A percentile compares a stretch with the other conserved stretches of the same genome.
These are phyloP conservation scores for Moesziomyces sp. DNA, from an alignment of 1,284 basidiomycete genomes.

Conservation along the genomic window DNA sequence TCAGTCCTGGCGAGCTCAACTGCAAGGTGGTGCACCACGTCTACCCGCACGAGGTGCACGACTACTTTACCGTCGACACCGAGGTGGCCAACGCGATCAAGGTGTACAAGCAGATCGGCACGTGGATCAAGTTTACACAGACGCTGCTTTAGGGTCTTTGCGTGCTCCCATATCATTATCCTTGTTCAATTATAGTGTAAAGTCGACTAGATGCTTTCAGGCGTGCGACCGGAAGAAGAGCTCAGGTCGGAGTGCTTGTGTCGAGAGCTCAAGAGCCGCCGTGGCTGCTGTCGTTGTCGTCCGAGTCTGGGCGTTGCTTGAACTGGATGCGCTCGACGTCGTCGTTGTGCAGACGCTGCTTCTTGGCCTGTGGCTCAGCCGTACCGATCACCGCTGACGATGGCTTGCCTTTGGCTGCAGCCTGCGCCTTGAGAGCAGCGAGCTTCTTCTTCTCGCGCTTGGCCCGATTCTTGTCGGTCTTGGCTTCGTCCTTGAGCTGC, in stretches of 20 bases:
- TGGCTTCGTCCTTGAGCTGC: slow-evolving; percentile 65
- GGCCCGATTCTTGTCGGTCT: slow-evolving; percentile 63
- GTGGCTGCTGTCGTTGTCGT: background rate
- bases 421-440: slow-evolving; percentile 42
- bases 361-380: slow-evolving; percentile 29
- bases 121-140: slow-evolving; percentile 50
- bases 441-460: slow-evolving; percentile 63
- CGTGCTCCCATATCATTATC: background rate
- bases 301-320: slow-evolving; percentile 24
- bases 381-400: background rate
- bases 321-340: slow-evolving; percentile 29
- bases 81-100: slow-evolving; percentile 35
- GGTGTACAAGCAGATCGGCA: slow-evolving; percentile 46
- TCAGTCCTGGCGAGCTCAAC: slow-evolving; percentile 42
- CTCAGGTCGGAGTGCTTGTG: no score
- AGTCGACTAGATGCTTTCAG: no score
- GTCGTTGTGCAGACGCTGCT: slow-evolving; percentile 29
- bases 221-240: no score
- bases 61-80: slow-evolving; percentile 52
- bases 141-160: slow-evolving; percentile 18
- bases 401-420: slow-evolving; percentile 28
- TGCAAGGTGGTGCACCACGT: slow-evolving; percentile 36
- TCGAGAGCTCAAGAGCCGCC: background rate
- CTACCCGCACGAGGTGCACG: slow-evolving; percentile 41
- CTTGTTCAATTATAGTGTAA: no score